Base-by-base conservation (phyloP, 805 yeast genomes). In the Candida manassasensis region DNA sequence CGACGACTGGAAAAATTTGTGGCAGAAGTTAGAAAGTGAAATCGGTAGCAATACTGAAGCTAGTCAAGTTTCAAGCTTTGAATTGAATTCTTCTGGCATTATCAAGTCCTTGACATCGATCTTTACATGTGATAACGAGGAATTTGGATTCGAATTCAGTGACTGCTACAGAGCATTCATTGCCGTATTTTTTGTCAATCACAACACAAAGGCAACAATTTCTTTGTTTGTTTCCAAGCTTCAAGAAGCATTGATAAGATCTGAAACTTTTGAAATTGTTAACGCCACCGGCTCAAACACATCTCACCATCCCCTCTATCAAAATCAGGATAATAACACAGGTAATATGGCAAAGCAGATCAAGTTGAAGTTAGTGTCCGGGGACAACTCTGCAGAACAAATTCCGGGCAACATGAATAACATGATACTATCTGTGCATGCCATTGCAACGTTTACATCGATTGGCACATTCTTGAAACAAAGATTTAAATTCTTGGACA, bases 261-360 rank as follows among this genome's bases (percentile, higher is more conserved):
- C 78, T 0, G 96, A 88, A 52, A 64, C 81, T 0, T 84, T 87
- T 53, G 82, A 78, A 27, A 75, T 87, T 12, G 54, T 72, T 2
- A 65, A 75, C 0, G 59, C 76, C 49, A 84, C 73, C 10, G 43
- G 48, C 10, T 31, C 29, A 18, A 27, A 36, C 15, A 32, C 7
- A 19, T 29, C 38, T 8, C 34, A 29, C 8, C 24, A 34, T 13
- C 28, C 44, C 9, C 22, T 15, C 12, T 30, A 31, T 29, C 36
- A 29, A 19, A 35, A 38, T 21, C 35, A 38, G 25, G 57, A 50
- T 2, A 47, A 45, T 18, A 73, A 76, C 18, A 73, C 84, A 2
- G 65, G 78, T 0, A 70, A 81, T 0, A 69, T 88, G 71, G 84
- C 88, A 0, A 79, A 76, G 38, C 95, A 85, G 53, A 60, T 87